Evolutionary conservation across 2,329 filamentous ascomycete genomes (phyloP), one percentile per base, ranked within the genome.

Genomic region (Orbilia brochopaga): DNA sequence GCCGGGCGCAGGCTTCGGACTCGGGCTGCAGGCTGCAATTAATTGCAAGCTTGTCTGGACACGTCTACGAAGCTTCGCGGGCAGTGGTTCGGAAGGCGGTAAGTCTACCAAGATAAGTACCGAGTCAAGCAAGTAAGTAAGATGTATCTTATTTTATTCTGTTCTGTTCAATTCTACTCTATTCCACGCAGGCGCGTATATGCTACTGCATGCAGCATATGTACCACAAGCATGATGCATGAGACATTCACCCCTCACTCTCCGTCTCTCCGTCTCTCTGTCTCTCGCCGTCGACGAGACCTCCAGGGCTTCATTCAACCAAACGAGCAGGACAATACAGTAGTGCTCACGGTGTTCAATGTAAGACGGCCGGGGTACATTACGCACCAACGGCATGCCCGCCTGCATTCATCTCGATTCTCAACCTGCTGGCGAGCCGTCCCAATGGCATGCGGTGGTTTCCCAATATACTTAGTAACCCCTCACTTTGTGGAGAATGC

Each of bases 341-440:
- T n/a, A n/a, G n/a, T n/a, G n/a, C n/a, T n/a, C n/a, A n/a, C n/a
- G n/a, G n/a, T 15, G 15, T 3, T n/a, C 11, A 21, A 11, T 30
- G 24, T 15, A n/a, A 32, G 19, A 23, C 37, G 37, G 13, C 37
- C 37, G 13, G 37, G 37, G 23, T 10, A 15, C 19, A n/a, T n/a
- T n/a, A n/a, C n/a, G n/a, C n/a, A n/a, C 19, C 42, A 3, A 10
- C 46, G 8, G 46, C 42, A 17, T 46, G 23, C 21, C 30, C 42
- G 51, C 13, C 5, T 42, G 37, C 37, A 42, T 15, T 13, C 13
- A 42, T 17, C 37, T 42, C 37, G 37, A n/a, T 62, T 62, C 65
- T 58, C 65, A 69, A 69, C 65, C 65, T 69, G 59, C 55, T 58
- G 52, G 48, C 54, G 65, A 69, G 53, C 23, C 27, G 46, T 48